Evolutionary conservation across 2,329 filamentous ascomycete species (phyloP).

Genomic region (Apiospora rasikravindrae): DNA sequence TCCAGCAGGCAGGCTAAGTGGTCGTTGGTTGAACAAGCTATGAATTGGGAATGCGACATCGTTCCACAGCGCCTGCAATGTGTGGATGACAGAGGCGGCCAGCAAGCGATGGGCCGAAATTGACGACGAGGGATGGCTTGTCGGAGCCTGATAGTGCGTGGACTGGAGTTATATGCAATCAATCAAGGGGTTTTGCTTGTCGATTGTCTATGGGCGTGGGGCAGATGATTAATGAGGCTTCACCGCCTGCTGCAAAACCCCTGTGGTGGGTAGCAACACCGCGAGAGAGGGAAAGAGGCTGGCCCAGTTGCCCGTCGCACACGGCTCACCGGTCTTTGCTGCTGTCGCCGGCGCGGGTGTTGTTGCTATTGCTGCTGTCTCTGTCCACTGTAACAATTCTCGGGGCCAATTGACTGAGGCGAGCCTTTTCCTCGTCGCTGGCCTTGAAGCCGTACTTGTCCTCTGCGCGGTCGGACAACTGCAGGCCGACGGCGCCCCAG

Average conservation of each 20-base stretch:
- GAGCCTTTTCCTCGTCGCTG: slow-evolving; percentile 73
- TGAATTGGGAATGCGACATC: not conserved
- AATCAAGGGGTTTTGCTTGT: not conserved
- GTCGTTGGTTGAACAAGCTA: slow-evolving; percentile 12
- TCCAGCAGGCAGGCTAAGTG: not conserved
- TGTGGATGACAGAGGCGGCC: slow-evolving; percentile 5
- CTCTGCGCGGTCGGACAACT: slow-evolving; percentile 74
- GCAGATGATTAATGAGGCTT: slow-evolving; percentile 15
- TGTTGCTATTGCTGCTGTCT: slow-evolving; percentile 26
- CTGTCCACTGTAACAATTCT: slow-evolving; percentile 66
- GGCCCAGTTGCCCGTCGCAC: slow-evolving; percentile 17
- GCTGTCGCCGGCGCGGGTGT: not conserved
- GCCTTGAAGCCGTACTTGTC: slow-evolving; percentile 74
- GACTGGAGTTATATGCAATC: slow-evolving; percentile 16
- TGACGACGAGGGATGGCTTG: slow-evolving; percentile 8
- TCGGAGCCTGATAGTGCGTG: slow-evolving; percentile 13
- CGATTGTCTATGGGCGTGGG: slow-evolving; percentile 6
- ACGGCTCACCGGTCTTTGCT: slow-evolving; percentile 31
- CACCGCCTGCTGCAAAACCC: slow-evolving; percentile 13
- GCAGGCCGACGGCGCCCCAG: slow-evolving; percentile 78
- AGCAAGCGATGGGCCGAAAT: slow-evolving; percentile 16
- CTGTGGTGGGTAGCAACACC: not conserved
- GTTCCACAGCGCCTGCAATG: slow-evolving; percentile 15
- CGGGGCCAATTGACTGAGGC: slow-evolving; percentile 65
- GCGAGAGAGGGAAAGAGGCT: not conserved